Percentiles rank a stretch among this genome's conserved stretches.
Conservation (phyloP, 441 rosid genomes). For the Pelargonium citronellum region DNA sequence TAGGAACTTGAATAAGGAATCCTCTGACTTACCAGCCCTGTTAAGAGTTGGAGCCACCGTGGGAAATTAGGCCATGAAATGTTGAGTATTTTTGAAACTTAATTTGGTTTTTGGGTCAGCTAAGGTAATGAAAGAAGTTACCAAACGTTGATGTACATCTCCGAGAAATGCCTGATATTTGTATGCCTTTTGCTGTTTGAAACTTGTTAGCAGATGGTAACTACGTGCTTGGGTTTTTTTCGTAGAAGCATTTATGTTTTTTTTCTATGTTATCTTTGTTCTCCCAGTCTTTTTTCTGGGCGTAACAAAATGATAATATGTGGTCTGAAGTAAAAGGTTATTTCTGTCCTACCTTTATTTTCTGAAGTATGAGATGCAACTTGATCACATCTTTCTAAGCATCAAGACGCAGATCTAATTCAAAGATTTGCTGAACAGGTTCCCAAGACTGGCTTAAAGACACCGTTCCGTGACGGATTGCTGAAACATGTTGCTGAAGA, state of each 20-base stretch:
- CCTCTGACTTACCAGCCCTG: too few relatives aligned
- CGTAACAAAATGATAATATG: not conserved
- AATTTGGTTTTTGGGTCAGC: not conserved
- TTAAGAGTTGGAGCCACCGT: not conserved
- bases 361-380: constrained; percentile 1
- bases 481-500: constrained; percentile 81
- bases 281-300: not conserved
- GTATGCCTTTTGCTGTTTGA: not conserved
- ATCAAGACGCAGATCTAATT: constrained; percentile 22
- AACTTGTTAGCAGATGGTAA: too few relatives aligned
- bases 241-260: not conserved
- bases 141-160: not conserved
- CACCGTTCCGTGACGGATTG: constrained; percentile 84
- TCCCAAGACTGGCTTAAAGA: constrained; percentile 73
- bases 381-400: constrained; percentile 5
- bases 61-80: not conserved
- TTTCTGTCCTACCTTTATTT: constrained; percentile 10
- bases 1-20: too few relatives aligned
- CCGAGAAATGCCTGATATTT: not conserved
- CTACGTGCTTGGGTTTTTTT: not conserved
- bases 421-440: constrained; percentile 41
- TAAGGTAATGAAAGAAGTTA: not conserved
- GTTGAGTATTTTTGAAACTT: not conserved
- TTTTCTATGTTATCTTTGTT: not conserved
- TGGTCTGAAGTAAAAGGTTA: not conserved